Evolutionary conservation across 2,329 filamentous ascomycete genomes (phyloP).

Genomic region (Tolypocladium tundrense): DNA sequence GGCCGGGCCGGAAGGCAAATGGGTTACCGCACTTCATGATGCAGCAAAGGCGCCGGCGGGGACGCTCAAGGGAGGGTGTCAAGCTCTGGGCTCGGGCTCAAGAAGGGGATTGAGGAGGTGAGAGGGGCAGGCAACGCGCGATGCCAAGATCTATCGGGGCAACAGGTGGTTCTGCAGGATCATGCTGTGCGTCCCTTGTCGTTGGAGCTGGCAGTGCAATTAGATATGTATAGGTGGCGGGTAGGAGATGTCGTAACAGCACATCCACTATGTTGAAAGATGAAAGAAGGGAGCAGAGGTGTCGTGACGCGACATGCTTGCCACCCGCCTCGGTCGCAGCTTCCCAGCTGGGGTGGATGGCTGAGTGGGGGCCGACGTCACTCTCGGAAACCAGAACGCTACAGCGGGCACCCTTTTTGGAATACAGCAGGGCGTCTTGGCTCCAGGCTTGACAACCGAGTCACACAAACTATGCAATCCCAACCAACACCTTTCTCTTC

Average conservation of each 20-base stretch:
- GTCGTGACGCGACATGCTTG: not conserved
- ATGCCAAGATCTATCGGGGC: not conserved
- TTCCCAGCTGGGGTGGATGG: not conserved
- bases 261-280: not conserved
- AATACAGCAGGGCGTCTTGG: too few relatives aligned
- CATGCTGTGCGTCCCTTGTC: not conserved
- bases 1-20: constrained; percentile 67
- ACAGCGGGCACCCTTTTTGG: too few relatives aligned
- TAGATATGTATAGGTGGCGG: not conserved
- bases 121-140: not conserved
- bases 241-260: not conserved
- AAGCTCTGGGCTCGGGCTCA: not conserved
- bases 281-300: not conserved
- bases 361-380: not conserved
- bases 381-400: not conserved
- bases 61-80: not conserved
- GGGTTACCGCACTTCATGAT: constrained; percentile 34
- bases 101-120: not conserved
- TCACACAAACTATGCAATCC: not conserved
- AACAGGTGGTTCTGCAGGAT: not conserved
- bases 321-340: not conserved
- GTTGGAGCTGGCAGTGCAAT: not conserved
- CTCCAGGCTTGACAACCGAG: not conserved
- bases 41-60: not conserved
- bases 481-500: too few relatives aligned